Conservation (phyloP, 345 rosid species). For the Stellera chamaejasme region DNA sequence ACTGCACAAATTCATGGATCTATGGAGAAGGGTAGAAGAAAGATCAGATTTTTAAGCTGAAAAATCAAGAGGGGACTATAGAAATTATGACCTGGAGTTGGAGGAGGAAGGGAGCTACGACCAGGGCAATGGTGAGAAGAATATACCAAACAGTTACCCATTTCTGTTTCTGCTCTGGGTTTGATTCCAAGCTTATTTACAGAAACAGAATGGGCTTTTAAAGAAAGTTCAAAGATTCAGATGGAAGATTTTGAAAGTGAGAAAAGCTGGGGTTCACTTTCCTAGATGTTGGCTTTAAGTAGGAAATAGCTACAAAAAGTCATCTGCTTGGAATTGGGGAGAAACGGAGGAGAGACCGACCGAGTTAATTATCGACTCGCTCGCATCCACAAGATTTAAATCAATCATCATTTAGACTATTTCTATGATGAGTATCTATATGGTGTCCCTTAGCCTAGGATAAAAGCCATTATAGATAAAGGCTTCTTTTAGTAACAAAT, state of each 20-base stretch:
- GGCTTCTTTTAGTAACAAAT: no score
- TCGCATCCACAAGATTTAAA: no score
- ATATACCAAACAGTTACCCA: constrained; percentile 40
- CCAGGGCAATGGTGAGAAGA: not conserved
- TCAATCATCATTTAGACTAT: no score
- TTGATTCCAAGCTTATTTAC: not conserved
- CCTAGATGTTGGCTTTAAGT: not conserved
- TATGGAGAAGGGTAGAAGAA: not conserved
- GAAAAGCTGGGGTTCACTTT: constrained; percentile 4
- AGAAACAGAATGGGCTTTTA: not conserved
- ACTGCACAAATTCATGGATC: not conserved
- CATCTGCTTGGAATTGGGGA: no score
- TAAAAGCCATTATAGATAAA: no score
- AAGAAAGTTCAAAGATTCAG: not conserved
- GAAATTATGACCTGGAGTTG: constrained; percentile 17
- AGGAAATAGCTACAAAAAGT: no score
- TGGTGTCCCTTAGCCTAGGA: no score
- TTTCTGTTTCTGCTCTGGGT: constrained; percentile 6
- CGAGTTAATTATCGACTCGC: no score
- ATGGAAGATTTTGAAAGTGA: not conserved
- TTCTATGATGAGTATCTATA: no score
- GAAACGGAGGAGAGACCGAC: no score
- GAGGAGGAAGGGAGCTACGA: constrained; percentile 1
- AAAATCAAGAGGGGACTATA: not conserved
- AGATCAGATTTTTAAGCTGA: not conserved